Evolutionary conservation across 768 basidiomycete species (phyloP).

Genomic region (Sporobolomyces pararoseus): DNA sequence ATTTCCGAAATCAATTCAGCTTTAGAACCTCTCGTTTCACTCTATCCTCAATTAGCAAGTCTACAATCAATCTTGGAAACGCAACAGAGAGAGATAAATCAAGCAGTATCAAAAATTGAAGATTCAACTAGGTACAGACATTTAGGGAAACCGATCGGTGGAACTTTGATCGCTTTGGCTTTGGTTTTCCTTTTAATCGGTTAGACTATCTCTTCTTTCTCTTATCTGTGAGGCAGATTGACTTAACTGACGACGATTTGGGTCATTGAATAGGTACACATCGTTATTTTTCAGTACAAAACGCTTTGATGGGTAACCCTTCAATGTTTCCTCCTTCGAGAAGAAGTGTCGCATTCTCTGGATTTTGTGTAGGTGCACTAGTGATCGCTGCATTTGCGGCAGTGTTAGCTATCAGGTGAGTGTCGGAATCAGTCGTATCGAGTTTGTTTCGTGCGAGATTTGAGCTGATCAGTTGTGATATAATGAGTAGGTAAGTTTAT

Average conservation of each 20-base stretch:
- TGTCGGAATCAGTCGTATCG: too few species aligned
- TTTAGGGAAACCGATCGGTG: conserved; percentile 34
- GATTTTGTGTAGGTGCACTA: conserved; percentile 24
- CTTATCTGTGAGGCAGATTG: background rate
- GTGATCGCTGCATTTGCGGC: conserved; percentile 18
- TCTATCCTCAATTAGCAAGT: conserved; percentile 1
- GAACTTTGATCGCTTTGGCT: conserved; percentile 30
- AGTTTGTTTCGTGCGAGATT: too few species aligned
- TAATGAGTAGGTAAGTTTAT: too few species aligned
- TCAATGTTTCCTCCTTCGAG: conserved; percentile 35
- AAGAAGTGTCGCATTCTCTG: conserved; percentile 12
- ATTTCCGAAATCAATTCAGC: background rate
- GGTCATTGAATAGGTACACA: conserved; percentile 5
- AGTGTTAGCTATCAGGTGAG: conserved; percentile 13
- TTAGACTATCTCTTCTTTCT: background rate
- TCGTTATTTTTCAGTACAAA: conserved; percentile 28
- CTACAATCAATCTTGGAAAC: conserved; percentile 13
- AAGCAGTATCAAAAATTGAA: background rate
- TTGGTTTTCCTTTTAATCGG: conserved; percentile 30
- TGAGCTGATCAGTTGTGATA: too few species aligned
- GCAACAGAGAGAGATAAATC: background rate
- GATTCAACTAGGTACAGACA: conserved; percentile 23
- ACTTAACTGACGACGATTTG: background rate
- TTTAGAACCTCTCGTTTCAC: background rate
- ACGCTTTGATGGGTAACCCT: conserved; percentile 22